These are phyloP conservation scores for Vitis amurensis DNA, from an alignment of 164 flowering plant genomes.

Conservation along the genomic window DNA sequence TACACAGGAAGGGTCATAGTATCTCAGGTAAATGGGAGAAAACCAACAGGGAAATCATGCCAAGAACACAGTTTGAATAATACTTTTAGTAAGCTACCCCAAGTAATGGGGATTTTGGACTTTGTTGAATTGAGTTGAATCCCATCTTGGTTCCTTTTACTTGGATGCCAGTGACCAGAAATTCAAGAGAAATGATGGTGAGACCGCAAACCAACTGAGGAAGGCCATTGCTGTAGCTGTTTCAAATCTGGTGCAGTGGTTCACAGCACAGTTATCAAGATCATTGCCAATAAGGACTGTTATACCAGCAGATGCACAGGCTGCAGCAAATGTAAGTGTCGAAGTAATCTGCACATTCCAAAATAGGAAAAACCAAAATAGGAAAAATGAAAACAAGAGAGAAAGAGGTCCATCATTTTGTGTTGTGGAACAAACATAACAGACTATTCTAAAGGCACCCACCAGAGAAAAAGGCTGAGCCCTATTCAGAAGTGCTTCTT, in stretches of 20 bases:
- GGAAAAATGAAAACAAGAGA: background rate
- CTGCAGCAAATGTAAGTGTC: slow-evolving; percentile 33
- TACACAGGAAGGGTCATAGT: too few relatives aligned
- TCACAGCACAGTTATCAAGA: slow-evolving; percentile 18
- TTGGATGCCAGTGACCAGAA: slow-evolving; percentile 34
- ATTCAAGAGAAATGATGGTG: slow-evolving; percentile 28
- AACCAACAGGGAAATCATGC: too few relatives aligned
- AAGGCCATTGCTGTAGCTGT: slow-evolving; percentile 33
- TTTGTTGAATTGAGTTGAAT: background rate
- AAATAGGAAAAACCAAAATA: background rate
- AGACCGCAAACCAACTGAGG: slow-evolving; percentile 28
- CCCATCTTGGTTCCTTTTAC: slow-evolving; percentile 4
- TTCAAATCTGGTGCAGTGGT: slow-evolving; percentile 29
- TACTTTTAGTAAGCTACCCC: too few relatives aligned
- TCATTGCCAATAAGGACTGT: slow-evolving; percentile 34
- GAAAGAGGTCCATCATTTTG: too few relatives aligned
- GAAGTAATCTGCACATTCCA: slow-evolving; percentile 29
- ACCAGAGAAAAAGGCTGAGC: too few relatives aligned
- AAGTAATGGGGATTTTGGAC: too few relatives aligned
- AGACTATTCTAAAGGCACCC: too few relatives aligned
- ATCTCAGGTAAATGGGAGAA: too few relatives aligned
- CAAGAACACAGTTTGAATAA: too few relatives aligned
- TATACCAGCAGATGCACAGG: slow-evolving; percentile 37
- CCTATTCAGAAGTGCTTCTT: too few relatives aligned
- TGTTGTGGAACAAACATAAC: too few relatives aligned